These are phyloP conservation scores for Claviceps capensis DNA, from an alignment of 2,329 filamentous ascomycete species.

Conservation along the genomic window DNA sequence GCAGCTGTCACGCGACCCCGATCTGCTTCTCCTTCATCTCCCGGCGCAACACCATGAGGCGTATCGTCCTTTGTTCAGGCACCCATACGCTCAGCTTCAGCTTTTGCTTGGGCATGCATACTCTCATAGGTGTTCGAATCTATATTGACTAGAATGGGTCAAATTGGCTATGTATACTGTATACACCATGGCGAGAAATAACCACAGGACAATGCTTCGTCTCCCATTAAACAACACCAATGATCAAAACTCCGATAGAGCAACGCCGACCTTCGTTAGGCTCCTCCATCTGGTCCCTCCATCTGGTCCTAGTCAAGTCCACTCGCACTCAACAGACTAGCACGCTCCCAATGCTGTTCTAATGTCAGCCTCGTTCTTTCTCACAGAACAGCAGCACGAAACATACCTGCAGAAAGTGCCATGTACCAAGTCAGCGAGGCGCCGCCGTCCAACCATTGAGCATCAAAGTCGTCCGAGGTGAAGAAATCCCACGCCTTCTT, in stretches of 20 bases:
- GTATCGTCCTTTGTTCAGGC: no score
- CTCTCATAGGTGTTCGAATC: no score
- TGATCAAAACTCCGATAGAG: no score
- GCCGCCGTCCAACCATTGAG: conserved; percentile 64
- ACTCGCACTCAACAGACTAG: background rate
- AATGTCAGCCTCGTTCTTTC: background rate
- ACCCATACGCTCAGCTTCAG: no score
- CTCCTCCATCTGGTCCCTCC: no score
- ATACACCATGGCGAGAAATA: no score
- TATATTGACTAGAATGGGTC: no score
- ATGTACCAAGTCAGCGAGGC: conserved; percentile 77
- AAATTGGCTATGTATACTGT: no score
- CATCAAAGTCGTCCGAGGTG: conserved; percentile 47
- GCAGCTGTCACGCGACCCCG: background rate
- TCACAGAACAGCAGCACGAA: conserved; percentile 8
- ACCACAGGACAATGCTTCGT: no score
- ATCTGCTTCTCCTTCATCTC: background rate
- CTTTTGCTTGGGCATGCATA: no score
- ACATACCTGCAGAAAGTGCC: conserved; percentile 56
- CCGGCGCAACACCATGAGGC: background rate
- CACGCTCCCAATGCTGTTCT: conserved; percentile 4
- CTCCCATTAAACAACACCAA: no score
- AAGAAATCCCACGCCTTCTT: conserved; percentile 63
- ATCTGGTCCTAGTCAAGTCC: background rate
- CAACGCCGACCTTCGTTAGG: no score